phyloP scores from a whole-genome alignment of 176 grass and related monocot genomes.

The Juncus effusus region DNA sequence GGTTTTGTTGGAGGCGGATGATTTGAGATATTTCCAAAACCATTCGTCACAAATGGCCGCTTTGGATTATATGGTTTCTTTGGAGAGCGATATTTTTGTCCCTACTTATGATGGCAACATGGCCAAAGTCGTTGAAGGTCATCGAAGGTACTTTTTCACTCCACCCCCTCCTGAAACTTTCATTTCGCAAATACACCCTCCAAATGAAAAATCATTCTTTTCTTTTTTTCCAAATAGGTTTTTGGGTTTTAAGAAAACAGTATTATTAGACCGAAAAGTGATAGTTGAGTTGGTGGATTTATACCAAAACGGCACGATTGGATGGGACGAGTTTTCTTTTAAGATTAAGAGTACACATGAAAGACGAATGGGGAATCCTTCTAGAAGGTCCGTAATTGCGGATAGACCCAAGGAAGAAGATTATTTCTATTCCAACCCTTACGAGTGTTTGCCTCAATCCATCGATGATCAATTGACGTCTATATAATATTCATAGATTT shows the following conservation, averaged over 20 bases:
- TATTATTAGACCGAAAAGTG: conserved; percentile 67
- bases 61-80: conserved; percentile 91
- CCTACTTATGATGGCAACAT: conserved; percentile 95
- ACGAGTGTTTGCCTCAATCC: conserved; percentile 69
- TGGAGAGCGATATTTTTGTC: conserved; percentile 82
- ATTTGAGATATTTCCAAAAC: conserved; percentile 67
- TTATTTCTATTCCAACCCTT: conserved; percentile 83
- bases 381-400: conserved; percentile 61
- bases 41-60: conserved; percentile 99
- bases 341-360: conserved; percentile 56
- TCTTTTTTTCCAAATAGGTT: conserved; percentile 44
- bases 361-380: conserved; percentile 60
- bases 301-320: conserved; percentile 51
- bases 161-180: neutral
- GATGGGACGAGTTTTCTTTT: conserved; percentile 71
- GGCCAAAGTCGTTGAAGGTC: conserved; percentile 91
- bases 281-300: conserved; percentile 70
- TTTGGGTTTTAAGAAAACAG: conserved; percentile 78
- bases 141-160: conserved; percentile 65
- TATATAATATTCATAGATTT: conserved; percentile 26
- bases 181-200: neutral
- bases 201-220: neutral
- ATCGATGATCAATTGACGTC: conserved; percentile 35
- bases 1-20: conserved; percentile 57
- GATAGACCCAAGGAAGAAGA: conserved; percentile 91